phyloP scores from a whole-genome alignment of 2,329 filamentous ascomycete species.

The Leptographium lundbergii region DNA sequence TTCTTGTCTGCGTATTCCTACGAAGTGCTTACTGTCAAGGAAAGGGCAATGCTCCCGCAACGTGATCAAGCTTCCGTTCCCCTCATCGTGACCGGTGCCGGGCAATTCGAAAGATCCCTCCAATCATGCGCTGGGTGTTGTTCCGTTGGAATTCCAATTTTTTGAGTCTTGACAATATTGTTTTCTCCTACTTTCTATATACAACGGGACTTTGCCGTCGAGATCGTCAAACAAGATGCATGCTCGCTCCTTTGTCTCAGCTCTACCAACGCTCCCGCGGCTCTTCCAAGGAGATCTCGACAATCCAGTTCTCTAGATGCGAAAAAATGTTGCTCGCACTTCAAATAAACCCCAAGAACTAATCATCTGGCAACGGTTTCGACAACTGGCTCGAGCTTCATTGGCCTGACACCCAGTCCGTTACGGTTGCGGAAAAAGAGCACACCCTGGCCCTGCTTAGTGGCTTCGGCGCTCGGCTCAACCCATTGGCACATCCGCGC shows the following conservation, averaged over 20 bases:
- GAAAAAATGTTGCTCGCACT: not conserved
- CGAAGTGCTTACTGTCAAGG: no score
- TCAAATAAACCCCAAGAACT: not conserved
- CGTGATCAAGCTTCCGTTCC: no score
- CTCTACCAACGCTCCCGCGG: not conserved
- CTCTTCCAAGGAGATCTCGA: not conserved
- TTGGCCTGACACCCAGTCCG: conserved; percentile 54
- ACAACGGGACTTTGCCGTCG: not conserved
- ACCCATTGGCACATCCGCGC: conserved; percentile 93
- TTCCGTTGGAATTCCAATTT: no score
- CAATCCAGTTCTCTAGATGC: not conserved
- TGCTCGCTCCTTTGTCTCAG: not conserved
- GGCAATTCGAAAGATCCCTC: no score
- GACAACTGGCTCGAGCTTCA: conserved; percentile 6
- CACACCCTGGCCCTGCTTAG: conserved; percentile 71
- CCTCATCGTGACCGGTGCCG: no score
- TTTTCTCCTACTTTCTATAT: not conserved
- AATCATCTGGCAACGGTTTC: not conserved
- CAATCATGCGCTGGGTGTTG: no score
- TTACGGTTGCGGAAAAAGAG: conserved; percentile 95
- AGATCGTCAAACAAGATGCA: not conserved
- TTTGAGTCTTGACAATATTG: no score
- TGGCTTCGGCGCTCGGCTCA: conserved; percentile 72
- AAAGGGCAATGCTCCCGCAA: no score
- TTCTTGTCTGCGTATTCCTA: no score